Evolutionary conservation across 1,284 basidiomycete genomes (phyloP).

Genomic region (Agroathelia rolfsii): DNA sequence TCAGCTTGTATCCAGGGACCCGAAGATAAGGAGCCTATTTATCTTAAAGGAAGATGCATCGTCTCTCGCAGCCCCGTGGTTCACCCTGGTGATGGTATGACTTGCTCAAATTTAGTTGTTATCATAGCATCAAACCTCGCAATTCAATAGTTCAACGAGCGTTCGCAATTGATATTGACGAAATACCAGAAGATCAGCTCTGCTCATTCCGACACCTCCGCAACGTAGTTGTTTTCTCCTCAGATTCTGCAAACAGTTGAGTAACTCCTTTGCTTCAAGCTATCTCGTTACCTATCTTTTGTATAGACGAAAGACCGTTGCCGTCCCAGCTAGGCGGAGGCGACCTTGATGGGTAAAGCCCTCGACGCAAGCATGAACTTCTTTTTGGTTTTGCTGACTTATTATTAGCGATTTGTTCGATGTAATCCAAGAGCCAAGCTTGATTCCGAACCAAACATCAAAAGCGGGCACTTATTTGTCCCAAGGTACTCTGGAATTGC

Average conservation of each 20-base stretch:
- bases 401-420: slow-evolving; percentile 43
- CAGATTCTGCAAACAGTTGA: too few species aligned
- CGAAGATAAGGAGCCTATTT: slow-evolving; percentile 34
- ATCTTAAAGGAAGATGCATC: slow-evolving; percentile 45
- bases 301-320: too few species aligned
- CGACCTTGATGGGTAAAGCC: slow-evolving; percentile 20
- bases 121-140: not conserved
- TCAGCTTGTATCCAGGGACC: slow-evolving; percentile 47
- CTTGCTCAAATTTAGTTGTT: slow-evolving; percentile 1
- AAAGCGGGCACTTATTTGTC: slow-evolving; percentile 44
- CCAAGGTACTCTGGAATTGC: slow-evolving; percentile 20
- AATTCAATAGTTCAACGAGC: slow-evolving; percentile 51
- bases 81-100: slow-evolving; percentile 61
- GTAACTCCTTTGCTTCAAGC: too few species aligned
- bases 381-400: slow-evolving; percentile 2
- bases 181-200: slow-evolving; percentile 44
- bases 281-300: too few species aligned
- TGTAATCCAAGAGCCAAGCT: slow-evolving; percentile 37
- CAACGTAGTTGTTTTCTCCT: slow-evolving; percentile 68
- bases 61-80: slow-evolving; percentile 60
- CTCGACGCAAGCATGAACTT: slow-evolving; percentile 5
- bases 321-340: slow-evolving; percentile 20
- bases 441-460: slow-evolving; percentile 41
- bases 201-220: slow-evolving; percentile 55
- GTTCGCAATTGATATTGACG: slow-evolving; percentile 59